These are phyloP conservation scores for Phytophthora macrochlamydospora DNA, from an alignment of 352 stramenopile genomes.

Conservation along the genomic window DNA sequence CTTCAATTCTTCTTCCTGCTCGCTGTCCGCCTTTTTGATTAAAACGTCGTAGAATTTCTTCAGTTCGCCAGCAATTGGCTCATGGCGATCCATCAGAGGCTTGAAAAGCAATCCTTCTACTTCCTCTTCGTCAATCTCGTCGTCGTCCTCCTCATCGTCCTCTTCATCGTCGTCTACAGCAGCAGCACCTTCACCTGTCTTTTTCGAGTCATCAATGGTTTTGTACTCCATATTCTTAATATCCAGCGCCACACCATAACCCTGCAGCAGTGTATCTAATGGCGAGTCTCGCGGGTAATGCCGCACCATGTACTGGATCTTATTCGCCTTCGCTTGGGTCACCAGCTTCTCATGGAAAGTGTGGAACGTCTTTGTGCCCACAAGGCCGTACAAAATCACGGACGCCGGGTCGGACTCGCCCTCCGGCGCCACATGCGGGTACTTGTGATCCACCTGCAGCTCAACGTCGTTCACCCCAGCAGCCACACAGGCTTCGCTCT, in stretches of 20 bases:
- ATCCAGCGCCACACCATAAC: conserved; percentile 93
- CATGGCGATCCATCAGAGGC: conserved; percentile 46
- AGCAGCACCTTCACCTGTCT: conserved; percentile 41
- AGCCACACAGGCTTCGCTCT: conserved; percentile 50
- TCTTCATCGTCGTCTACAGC: conserved; percentile 37
- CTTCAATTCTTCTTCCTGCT: conserved; percentile 60
- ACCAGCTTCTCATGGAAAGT: conserved; percentile 71
- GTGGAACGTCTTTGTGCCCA: conserved; percentile 73
- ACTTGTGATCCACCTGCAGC: conserved; percentile 75
- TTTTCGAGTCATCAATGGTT: conserved; percentile 93
- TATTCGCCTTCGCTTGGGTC: conserved; percentile 54
- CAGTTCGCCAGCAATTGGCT: conserved; percentile 49
- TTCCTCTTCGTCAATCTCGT: conserved; percentile 60
- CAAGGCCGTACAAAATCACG: conserved; percentile 84
- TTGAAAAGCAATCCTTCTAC: conserved; percentile 73
- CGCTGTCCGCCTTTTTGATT: conserved; percentile 47
- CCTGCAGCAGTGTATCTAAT: conserved; percentile 84
- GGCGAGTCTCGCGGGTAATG: conserved; percentile 73
- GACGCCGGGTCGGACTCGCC: conserved; percentile 33
- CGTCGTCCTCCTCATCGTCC: conserved; percentile 39
- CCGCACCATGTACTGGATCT: conserved; percentile 85
- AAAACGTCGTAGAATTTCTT: conserved; percentile 61
- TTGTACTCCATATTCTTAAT: conserved; percentile 99
- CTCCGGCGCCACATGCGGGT: conserved; percentile 42
- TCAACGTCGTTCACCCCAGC: conserved; percentile 74